Evolutionary conservation across 1,284 basidiomycete genomes (phyloP), one percentile per base, ranked within the genome.

Genomic region (Papiliotrema terrestris): DNA sequence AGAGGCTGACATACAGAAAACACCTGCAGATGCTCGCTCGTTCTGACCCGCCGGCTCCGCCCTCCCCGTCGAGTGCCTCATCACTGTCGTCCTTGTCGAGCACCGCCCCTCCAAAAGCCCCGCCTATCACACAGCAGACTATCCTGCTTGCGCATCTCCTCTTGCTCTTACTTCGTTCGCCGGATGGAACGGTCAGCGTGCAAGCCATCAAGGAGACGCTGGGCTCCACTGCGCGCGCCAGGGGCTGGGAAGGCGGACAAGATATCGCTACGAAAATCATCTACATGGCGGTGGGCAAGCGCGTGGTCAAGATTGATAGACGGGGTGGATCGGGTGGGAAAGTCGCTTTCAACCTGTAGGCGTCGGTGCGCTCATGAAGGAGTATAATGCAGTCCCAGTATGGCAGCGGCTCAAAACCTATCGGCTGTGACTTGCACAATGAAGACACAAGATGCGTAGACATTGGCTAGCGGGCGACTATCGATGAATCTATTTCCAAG

Each of bases 81-180:
- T 59, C 65, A 9, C 46, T 60, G 14, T 61, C 59, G 8, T 60
- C 64, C n/a, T 46, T 64, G 52, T 60, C 62, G 3, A 39, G 50
- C 11, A 39, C 43, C 17, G 19, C 51, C 22, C 1, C 37, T 6
- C 35, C 49, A 9, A 49, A 38, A 11, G 41, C 59, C 1, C 51
- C 59, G 8, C 63, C 69, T 11, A 60, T 75, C 39, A 74, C 69
- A 3, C 49, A 60, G 6, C 62, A 70, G 19, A 66, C 63, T 2
- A 71, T 74, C 52, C 60, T 76, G 17, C 51, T 65, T 14, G 63
- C 72, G 3, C 64, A 70, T 50, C 53, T 71, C 11, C 55, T 66
- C 17, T 62, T 75, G 3, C 38, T 65, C 19, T 56, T 75, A 4
- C 62, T 75, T 5, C 63, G 65, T 2, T 48, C 61, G 5, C 23